phyloP scores from a whole-genome alignment of 306 rosid species.

The Lathyrus sativus region DNA sequence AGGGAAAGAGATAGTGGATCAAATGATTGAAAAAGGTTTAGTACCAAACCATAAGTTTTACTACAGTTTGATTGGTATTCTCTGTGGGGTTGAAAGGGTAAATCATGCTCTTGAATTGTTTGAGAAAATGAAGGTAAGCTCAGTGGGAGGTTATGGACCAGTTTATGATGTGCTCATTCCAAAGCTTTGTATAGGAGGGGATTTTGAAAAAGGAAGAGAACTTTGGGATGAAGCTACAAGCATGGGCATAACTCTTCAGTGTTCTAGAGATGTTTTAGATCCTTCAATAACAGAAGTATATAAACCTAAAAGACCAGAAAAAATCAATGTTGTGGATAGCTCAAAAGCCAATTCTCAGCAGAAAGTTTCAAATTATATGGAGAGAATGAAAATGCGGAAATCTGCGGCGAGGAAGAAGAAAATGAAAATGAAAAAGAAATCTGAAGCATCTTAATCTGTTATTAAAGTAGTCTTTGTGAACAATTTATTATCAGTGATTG shows the following conservation, averaged over 20 bases:
- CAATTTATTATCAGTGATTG: slow-evolving; percentile 15
- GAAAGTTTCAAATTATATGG: slow-evolving; percentile 35
- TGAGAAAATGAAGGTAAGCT: slow-evolving; percentile 69
- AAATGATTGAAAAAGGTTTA: slow-evolving; percentile 69
- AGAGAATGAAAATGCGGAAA: slow-evolving; percentile 44
- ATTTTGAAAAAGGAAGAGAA: slow-evolving; percentile 69
- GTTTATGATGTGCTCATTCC: slow-evolving; percentile 87
- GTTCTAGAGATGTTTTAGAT: slow-evolving; percentile 66
- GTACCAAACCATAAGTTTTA: slow-evolving; percentile 66
- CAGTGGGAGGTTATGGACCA: slow-evolving; percentile 75
- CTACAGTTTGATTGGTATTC: slow-evolving; percentile 79
- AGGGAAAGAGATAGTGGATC: slow-evolving; percentile 67
- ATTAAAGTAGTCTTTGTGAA: slow-evolving; percentile 28
- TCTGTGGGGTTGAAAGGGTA: slow-evolving; percentile 73
- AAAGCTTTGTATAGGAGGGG: slow-evolving; percentile 73
- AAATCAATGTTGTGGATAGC: slow-evolving; percentile 40
- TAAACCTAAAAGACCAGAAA: slow-evolving; percentile 57
- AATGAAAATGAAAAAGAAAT: slow-evolving; percentile 29
- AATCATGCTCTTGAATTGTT: slow-evolving; percentile 74
- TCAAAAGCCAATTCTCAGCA: slow-evolving; percentile 36
- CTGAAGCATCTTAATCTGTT: slow-evolving; percentile 26
- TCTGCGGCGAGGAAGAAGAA: slow-evolving; percentile 24
- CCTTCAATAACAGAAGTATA: slow-evolving; percentile 75
- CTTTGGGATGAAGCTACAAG: slow-evolving; percentile 75
- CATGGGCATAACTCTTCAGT: slow-evolving; percentile 66